Evolutionary conservation across 176 grass and related monocot species (phyloP).

Genomic region (Oryza glaberrima): DNA sequence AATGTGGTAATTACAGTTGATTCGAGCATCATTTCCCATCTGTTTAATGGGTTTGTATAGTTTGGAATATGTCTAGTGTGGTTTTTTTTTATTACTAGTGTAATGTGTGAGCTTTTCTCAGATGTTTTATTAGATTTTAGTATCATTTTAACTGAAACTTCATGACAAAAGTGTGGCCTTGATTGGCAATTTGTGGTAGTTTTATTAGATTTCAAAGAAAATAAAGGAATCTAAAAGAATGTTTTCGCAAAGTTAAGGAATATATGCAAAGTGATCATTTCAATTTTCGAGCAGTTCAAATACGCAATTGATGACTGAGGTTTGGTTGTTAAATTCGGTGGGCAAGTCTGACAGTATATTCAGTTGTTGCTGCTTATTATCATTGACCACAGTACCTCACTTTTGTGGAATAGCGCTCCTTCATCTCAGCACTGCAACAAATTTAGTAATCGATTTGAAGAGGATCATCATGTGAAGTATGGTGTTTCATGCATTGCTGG

Average conservation of each 20-base stretch:
- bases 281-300: neutral
- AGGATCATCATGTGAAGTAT: neutral
- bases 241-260: neutral
- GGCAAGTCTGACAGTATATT: neutral
- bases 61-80: neutral
- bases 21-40: neutral
- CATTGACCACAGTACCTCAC: neutral
- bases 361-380: neutral
- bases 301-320: neutral
- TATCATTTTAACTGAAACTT: slow-evolving; percentile 5
- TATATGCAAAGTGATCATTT: neutral
- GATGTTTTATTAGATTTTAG: neutral
- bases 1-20: neutral
- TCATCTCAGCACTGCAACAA: neutral
- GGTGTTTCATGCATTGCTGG: neutral
- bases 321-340: neutral
- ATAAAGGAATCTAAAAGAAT: neutral
- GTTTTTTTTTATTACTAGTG: neutral
- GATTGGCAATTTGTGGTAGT: neutral
- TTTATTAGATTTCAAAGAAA: neutral
- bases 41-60: neutral
- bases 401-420: neutral
- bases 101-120: neutral
- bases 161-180: neutral
- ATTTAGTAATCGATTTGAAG: neutral